phyloP scores from a whole-genome alignment of 306 rosid genomes.

The Betula pendula region DNA sequence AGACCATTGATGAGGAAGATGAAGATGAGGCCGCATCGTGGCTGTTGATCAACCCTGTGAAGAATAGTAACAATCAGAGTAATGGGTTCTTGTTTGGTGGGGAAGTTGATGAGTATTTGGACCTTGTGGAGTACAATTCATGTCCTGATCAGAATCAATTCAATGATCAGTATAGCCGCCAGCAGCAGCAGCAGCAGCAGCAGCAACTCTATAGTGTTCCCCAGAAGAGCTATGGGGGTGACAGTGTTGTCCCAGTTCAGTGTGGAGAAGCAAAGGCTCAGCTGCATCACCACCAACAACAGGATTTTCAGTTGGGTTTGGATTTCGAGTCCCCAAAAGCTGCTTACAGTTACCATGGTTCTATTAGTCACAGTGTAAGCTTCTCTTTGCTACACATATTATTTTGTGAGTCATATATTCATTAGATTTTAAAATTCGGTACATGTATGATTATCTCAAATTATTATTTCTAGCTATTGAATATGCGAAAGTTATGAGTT shows the following conservation, averaged over 20 bases:
- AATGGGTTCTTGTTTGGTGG: constrained; percentile 60
- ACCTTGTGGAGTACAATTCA: constrained; percentile 69
- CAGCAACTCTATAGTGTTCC: constrained; percentile 39
- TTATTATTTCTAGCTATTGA: not conserved
- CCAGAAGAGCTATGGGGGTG: constrained; percentile 51
- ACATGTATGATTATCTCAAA: not conserved
- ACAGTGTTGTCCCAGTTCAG: constrained; percentile 80
- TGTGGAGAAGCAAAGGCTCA: constrained; percentile 34
- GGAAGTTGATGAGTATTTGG: constrained; percentile 89
- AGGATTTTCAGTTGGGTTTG: constrained; percentile 59
- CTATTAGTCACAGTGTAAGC: constrained; percentile 64
- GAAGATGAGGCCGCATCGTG: constrained; percentile 87
- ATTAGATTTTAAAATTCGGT: not conserved
- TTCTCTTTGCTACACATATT: not conserved
- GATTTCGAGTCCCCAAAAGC: constrained; percentile 67
- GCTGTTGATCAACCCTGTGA: constrained; percentile 70
- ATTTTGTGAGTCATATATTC: no score
- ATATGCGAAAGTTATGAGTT: not conserved
- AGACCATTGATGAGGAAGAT: constrained; percentile 44
- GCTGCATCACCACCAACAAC: constrained; percentile 39
- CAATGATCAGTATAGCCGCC: constrained; percentile 22
- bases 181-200: constrained; percentile 25
- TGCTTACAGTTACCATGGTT: constrained; percentile 53
- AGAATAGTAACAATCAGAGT: constrained; percentile 31
- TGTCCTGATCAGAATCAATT: constrained; percentile 41